Conservation (phyloP, 2,329 filamentous ascomycete species). For the Aschersonia sp. region DNA sequence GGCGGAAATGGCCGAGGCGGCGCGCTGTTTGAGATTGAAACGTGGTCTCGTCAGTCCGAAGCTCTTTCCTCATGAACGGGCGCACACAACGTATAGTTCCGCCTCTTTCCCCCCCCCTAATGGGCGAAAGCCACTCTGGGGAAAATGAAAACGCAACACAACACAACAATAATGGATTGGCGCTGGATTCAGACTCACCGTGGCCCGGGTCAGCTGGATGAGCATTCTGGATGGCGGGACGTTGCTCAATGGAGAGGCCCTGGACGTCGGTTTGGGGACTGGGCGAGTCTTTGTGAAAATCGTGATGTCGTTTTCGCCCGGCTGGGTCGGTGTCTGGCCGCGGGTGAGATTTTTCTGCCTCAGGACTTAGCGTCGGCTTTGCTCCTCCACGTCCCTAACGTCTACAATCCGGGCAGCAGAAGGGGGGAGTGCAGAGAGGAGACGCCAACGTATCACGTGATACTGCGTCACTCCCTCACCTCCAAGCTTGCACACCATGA, state of each 20-base stretch:
- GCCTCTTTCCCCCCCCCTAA: too few species aligned
- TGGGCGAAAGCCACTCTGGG: too few species aligned
- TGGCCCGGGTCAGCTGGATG: constrained; percentile 37
- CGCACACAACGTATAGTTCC: too few species aligned
- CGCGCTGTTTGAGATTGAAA: constrained; percentile 24
- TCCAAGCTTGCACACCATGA: not conserved
- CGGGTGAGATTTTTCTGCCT: not conserved
- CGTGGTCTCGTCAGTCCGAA: too few species aligned
- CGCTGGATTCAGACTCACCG: constrained; percentile 27
- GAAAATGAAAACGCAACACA: too few species aligned
- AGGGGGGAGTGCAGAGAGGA: not conserved
- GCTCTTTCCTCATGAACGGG: too few species aligned
- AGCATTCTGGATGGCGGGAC: constrained; percentile 36
- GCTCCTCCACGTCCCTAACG: not conserved
- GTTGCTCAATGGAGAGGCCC: constrained; percentile 32
- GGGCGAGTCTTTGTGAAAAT: constrained; percentile 29
- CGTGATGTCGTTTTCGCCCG: constrained; percentile 20
- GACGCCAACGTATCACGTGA: not conserved
- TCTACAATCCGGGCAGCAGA: not conserved
- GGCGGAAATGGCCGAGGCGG: constrained; percentile 32
- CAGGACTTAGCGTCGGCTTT: not conserved
- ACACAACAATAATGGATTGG: too few species aligned
- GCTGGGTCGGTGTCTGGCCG: constrained; percentile 8
- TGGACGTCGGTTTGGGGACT: constrained; percentile 15
- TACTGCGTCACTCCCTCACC: not conserved